Evolutionary conservation across 139 green algal genomes (phyloP), one percentile per base, ranked within the genome.

Genomic region (Coccomyxa sp.): DNA sequence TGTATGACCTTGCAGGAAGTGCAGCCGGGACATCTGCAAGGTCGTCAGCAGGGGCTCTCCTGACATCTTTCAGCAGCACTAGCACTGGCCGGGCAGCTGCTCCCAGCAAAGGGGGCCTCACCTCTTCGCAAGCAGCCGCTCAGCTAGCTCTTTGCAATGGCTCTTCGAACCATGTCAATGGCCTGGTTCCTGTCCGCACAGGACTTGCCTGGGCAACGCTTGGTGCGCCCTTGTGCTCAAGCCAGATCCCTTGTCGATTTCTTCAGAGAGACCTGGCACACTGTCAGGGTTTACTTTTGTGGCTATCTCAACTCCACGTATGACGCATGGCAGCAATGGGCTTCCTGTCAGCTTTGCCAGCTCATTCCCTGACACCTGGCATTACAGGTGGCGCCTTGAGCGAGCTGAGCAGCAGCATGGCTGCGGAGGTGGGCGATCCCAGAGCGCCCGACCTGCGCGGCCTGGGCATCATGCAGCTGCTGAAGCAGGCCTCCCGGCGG

Each of bases 151-250:
- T 89, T 36, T 82, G 55, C 1, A 79, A 71, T 7, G 73, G 75
- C 10, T 14, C 69, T 1, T 73, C 68, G 12, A 79, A 81, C 50
- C 50, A 31, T 37, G 69, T 55, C 29, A 78, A 89, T 54, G 87
- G 86, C 14, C 68, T 88, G 7, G 78, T 90, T 33, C 87, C 88
- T 0, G 87, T 92, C n/a, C 76, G 88, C 18, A 92, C 88, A 2
- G 88, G 88, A 1, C 80, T 92, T 35, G 87, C 87, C 55, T 92
- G 88, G 88, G 84, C 88, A 10, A 40, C 81, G 7, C 29, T 79
- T 34, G 79, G 79, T 80, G 54, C 22, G n/a, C n/a, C n/a, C n/a
- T n/a, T n/a, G n/a, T n/a, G n/a, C n/a, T n/a, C n/a, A n/a, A n/a
- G n/a, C n/a, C n/a, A n/a, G n/a, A n/a, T n/a, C n/a, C n/a, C n/a